phyloP scores from a whole-genome alignment of 495 filamentous ascomycete species.

The Pseudomonodictys pantanalensis region DNA sequence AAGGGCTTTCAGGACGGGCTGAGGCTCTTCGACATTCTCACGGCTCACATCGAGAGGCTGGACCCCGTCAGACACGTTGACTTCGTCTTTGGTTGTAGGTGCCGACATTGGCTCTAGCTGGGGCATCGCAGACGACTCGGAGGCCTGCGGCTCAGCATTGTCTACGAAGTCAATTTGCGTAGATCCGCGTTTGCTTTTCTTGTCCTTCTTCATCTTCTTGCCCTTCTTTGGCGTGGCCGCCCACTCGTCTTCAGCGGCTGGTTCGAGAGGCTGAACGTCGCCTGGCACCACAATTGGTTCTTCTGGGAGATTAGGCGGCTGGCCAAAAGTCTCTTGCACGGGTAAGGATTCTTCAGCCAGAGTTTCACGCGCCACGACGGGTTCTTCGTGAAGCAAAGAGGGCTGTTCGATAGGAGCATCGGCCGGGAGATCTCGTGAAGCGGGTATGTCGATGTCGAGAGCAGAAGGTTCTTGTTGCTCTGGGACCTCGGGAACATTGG shows the following conservation, averaged over 20 bases:
- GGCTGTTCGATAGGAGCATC: too few species aligned
- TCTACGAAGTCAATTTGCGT: neutral
- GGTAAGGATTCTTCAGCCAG: constrained; percentile 2
- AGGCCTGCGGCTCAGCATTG: neutral
- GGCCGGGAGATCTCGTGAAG: neutral
- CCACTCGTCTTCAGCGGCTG: constrained; percentile 14
- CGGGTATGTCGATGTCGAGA: neutral
- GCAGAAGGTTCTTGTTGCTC: neutral
- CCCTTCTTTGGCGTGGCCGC: constrained; percentile 17
- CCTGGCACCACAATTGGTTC: neutral
- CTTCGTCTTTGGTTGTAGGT: neutral
- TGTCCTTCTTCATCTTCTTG: constrained; percentile 34
- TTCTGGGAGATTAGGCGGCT: neutral
- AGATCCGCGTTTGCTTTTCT: constrained; percentile 25
- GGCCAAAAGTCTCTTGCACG: neutral
- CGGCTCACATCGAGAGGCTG: neutral
- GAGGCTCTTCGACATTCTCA: neutral
- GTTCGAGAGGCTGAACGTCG: neutral
- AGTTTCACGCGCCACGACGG: too few species aligned
- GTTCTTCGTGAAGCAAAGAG: too few species aligned
- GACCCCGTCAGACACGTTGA: neutral
- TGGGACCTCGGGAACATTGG: neutral
- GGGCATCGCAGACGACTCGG: neutral
- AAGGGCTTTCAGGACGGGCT: too few species aligned
- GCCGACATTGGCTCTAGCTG: neutral